Conservation (phyloP, 129 eudicot genomes). For the Flaveria robusta region DNA sequence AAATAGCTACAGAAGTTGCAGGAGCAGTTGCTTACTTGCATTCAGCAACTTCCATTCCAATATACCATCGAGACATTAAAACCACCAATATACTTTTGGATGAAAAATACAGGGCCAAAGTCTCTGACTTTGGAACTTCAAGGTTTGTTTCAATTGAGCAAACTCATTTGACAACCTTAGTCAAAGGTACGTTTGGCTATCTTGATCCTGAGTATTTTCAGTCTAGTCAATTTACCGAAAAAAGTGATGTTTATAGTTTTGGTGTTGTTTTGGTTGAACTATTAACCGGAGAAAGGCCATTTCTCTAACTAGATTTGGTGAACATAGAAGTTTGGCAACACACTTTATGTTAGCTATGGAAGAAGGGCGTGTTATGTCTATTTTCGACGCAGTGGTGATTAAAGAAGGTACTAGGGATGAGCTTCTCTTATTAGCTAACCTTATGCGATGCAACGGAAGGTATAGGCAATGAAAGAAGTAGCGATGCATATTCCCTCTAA, state of each 20-base stretch:
- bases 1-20: conserved; percentile 33
- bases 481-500: conserved; percentile 5
- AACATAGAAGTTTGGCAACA: conserved; percentile 15
- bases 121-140: conserved; percentile 35
- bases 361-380: conserved; percentile 21
- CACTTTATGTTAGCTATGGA: conserved; percentile 24
- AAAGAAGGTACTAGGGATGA: conserved; percentile 27
- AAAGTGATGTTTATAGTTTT: conserved; percentile 37
- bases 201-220: conserved; percentile 36
- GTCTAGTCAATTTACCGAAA: conserved; percentile 34
- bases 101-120: conserved; percentile 10
- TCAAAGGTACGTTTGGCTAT: conserved; percentile 37
- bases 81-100: conserved; percentile 24
- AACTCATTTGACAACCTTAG: conserved; percentile 35
- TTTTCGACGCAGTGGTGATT: conserved; percentile 18
- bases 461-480: too few relatives aligned
- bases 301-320: conserved; percentile 28
- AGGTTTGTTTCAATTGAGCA: conserved; percentile 28
- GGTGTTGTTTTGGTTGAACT: conserved; percentile 35
- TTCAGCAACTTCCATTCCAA: conserved; percentile 34
- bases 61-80: conserved; percentile 40
- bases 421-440: conserved; percentile 20
- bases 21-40: conserved; percentile 36
- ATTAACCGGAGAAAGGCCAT: conserved; percentile 28
- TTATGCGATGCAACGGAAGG: conserved; percentile 28